Evolutionary conservation across 1,284 basidiomycete species (phyloP).

Genomic region (Fomitiporia mediterranea): DNA sequence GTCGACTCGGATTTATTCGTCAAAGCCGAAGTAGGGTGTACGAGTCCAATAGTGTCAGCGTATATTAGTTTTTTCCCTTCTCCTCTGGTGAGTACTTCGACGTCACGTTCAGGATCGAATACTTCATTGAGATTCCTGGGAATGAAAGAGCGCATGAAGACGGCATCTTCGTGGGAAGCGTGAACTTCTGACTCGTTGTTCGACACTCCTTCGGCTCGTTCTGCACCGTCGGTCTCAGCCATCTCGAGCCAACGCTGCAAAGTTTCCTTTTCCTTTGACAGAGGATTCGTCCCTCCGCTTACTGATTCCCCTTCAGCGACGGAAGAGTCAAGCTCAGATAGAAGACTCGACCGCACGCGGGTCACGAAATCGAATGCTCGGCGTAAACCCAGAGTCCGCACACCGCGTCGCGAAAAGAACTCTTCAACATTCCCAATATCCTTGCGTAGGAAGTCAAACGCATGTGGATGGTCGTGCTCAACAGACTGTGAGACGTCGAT

Average conservation of each 20-base stretch:
- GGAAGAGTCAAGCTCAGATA: constrained; percentile 8
- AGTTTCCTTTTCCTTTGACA: constrained; percentile 37
- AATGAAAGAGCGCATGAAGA: constrained; percentile 88
- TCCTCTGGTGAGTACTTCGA: constrained; percentile 67
- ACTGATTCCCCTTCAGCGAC: constrained; percentile 30
- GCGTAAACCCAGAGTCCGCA: constrained; percentile 74
- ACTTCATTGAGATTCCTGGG: constrained; percentile 90
- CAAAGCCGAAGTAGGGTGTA: constrained; percentile 33
- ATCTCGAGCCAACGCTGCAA: constrained; percentile 51
- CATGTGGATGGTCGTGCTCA: constrained; percentile 95
- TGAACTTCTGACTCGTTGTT: constrained; percentile 19
- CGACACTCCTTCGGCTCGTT: constrained; percentile 22
- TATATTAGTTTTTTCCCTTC: constrained; percentile 78
- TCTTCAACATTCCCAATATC: constrained; percentile 94
- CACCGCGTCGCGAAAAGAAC: constrained; percentile 80
- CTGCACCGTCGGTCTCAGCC: constrained; percentile 28
- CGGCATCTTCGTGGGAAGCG: constrained; percentile 72
- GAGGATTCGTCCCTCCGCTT: too few relatives aligned
- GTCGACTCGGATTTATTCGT: constrained; percentile 10
- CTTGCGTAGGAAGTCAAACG: constrained; percentile 92
- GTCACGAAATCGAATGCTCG: constrained; percentile 88
- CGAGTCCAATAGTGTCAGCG: constrained; percentile 75
- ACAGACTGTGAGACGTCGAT: constrained; percentile 99
- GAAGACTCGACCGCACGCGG: constrained; percentile 30
- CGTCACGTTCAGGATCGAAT: constrained; percentile 88